Evolutionary conservation across 495 filamentous ascomycete genomes (phyloP).

Genomic region (Lasiosphaeris hirsuta): DNA sequence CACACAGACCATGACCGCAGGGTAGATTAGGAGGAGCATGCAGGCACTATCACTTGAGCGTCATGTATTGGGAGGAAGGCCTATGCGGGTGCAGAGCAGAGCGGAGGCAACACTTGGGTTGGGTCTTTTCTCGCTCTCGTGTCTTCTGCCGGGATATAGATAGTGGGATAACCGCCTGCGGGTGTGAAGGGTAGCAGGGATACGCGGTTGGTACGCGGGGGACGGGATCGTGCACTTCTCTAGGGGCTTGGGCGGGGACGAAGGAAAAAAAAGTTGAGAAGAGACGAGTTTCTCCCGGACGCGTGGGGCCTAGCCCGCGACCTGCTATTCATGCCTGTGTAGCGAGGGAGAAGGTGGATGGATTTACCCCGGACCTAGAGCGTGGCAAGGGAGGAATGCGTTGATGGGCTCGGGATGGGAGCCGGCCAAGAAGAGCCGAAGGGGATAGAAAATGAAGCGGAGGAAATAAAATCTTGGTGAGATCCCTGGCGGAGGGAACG

Average conservation of each 20-base stretch:
- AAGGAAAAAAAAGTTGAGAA: neutral
- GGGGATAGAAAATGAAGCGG: neutral
- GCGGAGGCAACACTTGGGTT: neutral
- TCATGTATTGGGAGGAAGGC: neutral
- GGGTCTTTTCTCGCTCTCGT: neutral
- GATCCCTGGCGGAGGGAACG: neutral
- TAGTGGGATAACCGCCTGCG: neutral
- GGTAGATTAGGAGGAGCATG: neutral
- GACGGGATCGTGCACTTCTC: neutral
- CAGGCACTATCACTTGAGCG: neutral
- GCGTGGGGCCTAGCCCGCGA: too few relatives aligned
- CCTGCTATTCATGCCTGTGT: too few relatives aligned
- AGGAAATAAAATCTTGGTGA: conserved; percentile 1
- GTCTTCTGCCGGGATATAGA: neutral
- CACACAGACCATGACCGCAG: neutral
- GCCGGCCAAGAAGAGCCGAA: neutral
- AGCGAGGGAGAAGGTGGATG: too few relatives aligned
- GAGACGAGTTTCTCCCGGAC: neutral
- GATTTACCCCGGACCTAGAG: too few relatives aligned
- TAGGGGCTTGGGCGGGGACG: neutral
- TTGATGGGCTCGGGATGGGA: neutral
- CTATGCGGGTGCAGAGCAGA: neutral
- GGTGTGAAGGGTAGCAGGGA: neutral
- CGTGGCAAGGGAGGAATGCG: too few relatives aligned
- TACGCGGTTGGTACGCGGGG: neutral